Percentiles rank a stretch among this genome's conserved stretches.
Evolutionary conservation across 208 protist species (phyloP).

Genomic region (Leishmania arabica): DNA sequence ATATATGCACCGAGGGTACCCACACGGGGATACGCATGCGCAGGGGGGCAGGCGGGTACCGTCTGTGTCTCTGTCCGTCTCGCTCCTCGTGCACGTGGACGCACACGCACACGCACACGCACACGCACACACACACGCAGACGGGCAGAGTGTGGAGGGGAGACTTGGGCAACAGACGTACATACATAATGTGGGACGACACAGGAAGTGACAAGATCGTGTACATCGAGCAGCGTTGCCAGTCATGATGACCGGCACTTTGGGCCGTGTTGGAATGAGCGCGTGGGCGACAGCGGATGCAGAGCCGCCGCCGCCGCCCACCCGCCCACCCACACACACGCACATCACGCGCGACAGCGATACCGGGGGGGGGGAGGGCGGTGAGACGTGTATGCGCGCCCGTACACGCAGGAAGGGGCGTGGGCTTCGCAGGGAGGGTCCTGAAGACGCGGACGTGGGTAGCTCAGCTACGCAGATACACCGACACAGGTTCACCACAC

Average conservation of each 20-base stretch:
- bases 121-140: not conserved
- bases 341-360: too few species aligned
- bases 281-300: not conserved
- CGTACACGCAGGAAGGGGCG: not conserved
- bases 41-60: not conserved
- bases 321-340: too few species aligned
- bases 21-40: not conserved
- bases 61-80: too few species aligned
- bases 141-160: not conserved
- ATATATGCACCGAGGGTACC: not conserved
- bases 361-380: too few species aligned
- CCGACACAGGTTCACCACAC: not conserved
- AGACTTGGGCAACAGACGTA: not conserved
- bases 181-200: not conserved
- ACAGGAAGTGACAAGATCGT: not conserved
- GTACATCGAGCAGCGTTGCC: not conserved
- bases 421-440: too few species aligned
- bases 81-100: not conserved
- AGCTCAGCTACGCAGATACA: not conserved
- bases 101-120: not conserved
- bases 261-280: too few species aligned
- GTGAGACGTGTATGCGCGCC: too few species aligned
- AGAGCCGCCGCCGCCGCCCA: not conserved
- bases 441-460: too few species aligned
- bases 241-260: not conserved